Conservation (phyloP, 78 protist species). For the Dictyostelium citrinum region DNA sequence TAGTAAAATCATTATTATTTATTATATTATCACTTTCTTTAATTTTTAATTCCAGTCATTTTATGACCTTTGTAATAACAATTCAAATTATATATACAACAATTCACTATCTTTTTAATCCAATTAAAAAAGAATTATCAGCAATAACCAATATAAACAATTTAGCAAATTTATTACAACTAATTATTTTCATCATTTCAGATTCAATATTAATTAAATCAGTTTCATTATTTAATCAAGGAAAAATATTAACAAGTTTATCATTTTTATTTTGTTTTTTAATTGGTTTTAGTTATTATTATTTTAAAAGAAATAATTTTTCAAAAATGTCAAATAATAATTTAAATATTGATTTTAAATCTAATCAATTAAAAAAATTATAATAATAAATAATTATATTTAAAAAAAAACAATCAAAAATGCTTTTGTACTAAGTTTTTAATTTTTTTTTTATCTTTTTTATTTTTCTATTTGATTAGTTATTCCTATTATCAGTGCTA, state of each 20-base stretch:
- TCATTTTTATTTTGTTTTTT: background rate
- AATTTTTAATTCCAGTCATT: background rate
- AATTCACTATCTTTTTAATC: background rate
- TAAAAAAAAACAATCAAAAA: no score
- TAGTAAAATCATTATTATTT: background rate
- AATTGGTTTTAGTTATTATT: background rate
- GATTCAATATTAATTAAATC: background rate
- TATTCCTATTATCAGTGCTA: background rate
- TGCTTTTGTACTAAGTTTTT: background rate
- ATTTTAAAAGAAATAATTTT: background rate
- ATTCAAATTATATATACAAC: background rate
- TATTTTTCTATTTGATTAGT: background rate
- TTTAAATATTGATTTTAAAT: background rate
- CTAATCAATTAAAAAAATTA: background rate
- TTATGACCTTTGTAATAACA: background rate
- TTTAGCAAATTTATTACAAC: background rate
- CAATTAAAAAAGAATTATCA: background rate
- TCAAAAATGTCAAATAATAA: background rate
- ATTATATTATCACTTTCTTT: background rate
- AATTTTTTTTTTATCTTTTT: background rate
- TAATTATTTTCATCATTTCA: background rate
- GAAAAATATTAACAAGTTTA: background rate
- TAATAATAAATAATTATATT: no score
- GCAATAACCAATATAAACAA: background rate
- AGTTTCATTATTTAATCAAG: background rate